Conservation (phyloP, 176 grass and related monocot species). For the Carex littledalei region DNA sequence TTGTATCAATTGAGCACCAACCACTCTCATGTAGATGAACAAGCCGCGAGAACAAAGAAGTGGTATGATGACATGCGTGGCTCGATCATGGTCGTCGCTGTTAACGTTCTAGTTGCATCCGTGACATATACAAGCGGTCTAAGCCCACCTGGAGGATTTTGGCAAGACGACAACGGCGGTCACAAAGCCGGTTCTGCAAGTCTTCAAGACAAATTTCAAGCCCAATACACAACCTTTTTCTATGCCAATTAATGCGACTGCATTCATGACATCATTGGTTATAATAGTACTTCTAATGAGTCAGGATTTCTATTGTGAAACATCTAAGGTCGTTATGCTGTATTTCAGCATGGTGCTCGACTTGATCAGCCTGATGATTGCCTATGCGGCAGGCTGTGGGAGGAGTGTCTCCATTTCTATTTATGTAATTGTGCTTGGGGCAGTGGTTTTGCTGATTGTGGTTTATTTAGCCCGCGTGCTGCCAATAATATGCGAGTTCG, state of each 20-base stretch:
- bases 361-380: constrained; percentile 46
- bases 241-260: constrained; percentile 26
- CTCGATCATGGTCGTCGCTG: constrained; percentile 33
- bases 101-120: constrained; percentile 21
- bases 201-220: constrained; percentile 15
- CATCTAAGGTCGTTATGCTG: constrained; percentile 24
- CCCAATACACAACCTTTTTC: constrained; percentile 30
- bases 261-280: constrained; percentile 33
- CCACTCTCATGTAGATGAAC: too few relatives aligned
- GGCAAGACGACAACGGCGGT: neutral
- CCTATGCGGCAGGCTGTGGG: constrained; percentile 41
- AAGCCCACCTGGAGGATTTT: constrained; percentile 35
- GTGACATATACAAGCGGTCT: constrained; percentile 43
- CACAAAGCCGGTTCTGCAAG: constrained; percentile 1
- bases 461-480: neutral
- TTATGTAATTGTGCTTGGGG: constrained; percentile 25
- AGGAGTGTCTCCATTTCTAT: constrained; percentile 29
- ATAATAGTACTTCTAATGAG: constrained; percentile 32
- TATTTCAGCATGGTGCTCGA: constrained; percentile 37
- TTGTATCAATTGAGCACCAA: neutral
- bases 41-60: neutral
- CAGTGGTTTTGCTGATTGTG: constrained; percentile 30
- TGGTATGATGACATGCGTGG: neutral
- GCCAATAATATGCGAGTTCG: neutral
- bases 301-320: neutral